A percentile compares a stretch with the other conserved stretches of the same genome.
These are phyloP conservation scores for Globisporangium nunn DNA, from an alignment of 352 stramenopile species.

Conservation along the genomic window DNA sequence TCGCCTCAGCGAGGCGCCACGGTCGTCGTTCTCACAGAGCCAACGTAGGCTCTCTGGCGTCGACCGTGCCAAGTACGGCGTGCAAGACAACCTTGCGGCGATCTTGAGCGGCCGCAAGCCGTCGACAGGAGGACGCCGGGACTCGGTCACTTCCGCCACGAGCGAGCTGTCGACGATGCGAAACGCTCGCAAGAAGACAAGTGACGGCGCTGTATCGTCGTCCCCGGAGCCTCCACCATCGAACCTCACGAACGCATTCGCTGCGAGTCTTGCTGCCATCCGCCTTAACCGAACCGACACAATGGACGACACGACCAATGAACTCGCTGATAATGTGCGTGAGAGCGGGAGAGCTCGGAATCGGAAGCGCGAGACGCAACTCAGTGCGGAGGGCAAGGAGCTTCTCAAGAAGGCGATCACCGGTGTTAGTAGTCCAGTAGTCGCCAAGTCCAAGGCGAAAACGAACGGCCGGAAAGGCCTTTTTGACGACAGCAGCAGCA, in stretches of 20 bases:
- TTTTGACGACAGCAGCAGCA: conserved; percentile 79
- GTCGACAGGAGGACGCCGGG: conserved; percentile 21
- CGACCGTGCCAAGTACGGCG: conserved; percentile 30
- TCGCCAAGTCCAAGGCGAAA: conserved; percentile 20
- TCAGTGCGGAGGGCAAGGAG: conserved; percentile 74
- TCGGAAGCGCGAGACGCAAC: conserved; percentile 59
- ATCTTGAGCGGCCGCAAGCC: conserved; percentile 47
- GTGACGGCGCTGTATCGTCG: background rate
- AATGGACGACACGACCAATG: conserved; percentile 33
- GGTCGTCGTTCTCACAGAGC: conserved; percentile 40
- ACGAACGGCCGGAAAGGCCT: conserved; percentile 43
- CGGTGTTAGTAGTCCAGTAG: conserved; percentile 12
- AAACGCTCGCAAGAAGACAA: conserved; percentile 19
- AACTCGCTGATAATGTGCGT: conserved; percentile 12
- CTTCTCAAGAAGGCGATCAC: conserved; percentile 62
- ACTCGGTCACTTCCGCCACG: conserved; percentile 49
- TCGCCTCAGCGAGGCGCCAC: conserved; percentile 23
- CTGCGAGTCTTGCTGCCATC: conserved; percentile 66
- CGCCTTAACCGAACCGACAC: conserved; percentile 59
- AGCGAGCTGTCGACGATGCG: conserved; percentile 24
- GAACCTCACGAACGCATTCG: conserved; percentile 64
- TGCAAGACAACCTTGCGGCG: conserved; percentile 54
- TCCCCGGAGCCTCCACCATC: background rate
- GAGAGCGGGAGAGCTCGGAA: conserved; percentile 24
- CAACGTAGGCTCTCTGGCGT: conserved; percentile 28